A percentile compares a stretch with the other conserved stretches of the same genome.
phyloP scores from a whole-genome alignment of 345 rosid genomes.

The Camelina hispida region DNA sequence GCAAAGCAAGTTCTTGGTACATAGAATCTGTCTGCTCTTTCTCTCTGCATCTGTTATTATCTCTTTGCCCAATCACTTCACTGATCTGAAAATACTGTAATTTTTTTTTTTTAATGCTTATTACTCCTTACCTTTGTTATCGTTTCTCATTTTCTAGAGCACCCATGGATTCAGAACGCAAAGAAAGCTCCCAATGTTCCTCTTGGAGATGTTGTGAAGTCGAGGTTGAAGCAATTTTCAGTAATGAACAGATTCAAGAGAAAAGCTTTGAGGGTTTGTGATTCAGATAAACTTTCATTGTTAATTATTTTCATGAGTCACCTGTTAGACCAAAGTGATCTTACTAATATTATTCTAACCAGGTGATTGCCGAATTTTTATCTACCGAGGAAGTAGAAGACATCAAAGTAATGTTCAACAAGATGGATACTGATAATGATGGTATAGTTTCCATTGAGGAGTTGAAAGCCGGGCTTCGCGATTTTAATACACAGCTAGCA shows the following conservation, averaged over 20 bases:
- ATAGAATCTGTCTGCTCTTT: conserved; percentile 9
- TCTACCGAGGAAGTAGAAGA: conserved; percentile 90
- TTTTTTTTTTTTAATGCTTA: conserved; percentile 4
- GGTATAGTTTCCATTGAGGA: conserved; percentile 89
- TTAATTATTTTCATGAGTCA: background rate
- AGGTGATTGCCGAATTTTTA: conserved; percentile 98
- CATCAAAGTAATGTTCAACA: conserved; percentile 91
- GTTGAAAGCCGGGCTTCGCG: conserved; percentile 84
- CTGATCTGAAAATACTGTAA: background rate
- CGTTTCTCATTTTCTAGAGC: conserved; percentile 59
- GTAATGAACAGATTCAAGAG: conserved; percentile 99
- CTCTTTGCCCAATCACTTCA: conserved; percentile 17
- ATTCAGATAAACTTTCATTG: conserved; percentile 22
- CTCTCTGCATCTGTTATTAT: background rate
- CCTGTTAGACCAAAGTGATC: conserved; percentile 21
- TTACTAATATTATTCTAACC: conserved; percentile 28
- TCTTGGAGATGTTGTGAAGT: conserved; percentile 98
- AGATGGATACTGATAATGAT: conserved; percentile 90
- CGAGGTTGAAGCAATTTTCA: conserved; percentile 97
- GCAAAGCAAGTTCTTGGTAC: conserved; percentile 98
- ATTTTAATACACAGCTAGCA: conserved; percentile 79
- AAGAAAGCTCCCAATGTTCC: conserved; percentile 96
- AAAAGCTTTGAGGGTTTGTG: conserved; percentile 95
- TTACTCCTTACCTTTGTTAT: conserved; percentile 13
- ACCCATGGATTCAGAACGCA: conserved; percentile 98